Percentiles rank a stretch among this genome's conserved stretches.
Evolutionary conservation across 768 basidiomycete genomes (phyloP).

Genomic region (Tylopilus sp.): DNA sequence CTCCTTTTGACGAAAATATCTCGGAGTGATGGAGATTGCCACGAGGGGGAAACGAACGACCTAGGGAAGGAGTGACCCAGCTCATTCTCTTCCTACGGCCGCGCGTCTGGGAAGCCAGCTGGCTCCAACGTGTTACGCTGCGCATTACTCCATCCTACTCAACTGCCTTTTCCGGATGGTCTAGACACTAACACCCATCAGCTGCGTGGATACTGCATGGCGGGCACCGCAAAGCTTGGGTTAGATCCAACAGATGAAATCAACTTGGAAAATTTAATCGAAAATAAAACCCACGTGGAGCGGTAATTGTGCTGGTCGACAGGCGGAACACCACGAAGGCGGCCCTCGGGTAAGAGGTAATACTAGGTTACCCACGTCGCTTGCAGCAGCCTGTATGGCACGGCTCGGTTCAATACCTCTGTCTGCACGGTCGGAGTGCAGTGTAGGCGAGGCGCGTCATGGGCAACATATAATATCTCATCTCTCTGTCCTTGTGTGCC

Average conservation of each 20-base stretch:
- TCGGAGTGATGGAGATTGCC: constrained; percentile 11
- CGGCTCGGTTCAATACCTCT: constrained; percentile 2
- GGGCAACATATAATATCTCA: constrained; percentile 20
- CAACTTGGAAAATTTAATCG: background rate
- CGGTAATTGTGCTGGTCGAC: constrained; percentile 11
- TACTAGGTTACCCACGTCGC: constrained; percentile 19
- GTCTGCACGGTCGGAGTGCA: constrained; percentile 21
- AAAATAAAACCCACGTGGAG: constrained; percentile 3
- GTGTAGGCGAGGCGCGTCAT: constrained; percentile 20
- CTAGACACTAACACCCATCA: constrained; percentile 7
- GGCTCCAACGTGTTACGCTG: constrained; percentile 24
- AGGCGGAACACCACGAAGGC: constrained; percentile 10
- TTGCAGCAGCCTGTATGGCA: constrained; percentile 10
- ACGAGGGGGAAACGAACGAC: constrained; percentile 16
- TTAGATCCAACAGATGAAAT: background rate
- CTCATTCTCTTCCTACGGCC: constrained; percentile 8
- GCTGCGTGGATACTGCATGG: constrained; percentile 24
- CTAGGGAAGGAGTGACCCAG: constrained; percentile 5
- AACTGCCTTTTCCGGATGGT: constrained; percentile 25
- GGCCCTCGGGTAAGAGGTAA: constrained; percentile 3
- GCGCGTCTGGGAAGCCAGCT: constrained; percentile 11
- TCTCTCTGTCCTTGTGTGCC: background rate
- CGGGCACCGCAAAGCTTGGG: constrained; percentile 7
- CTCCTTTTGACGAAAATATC: constrained; percentile 4
- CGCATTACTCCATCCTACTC: constrained; percentile 20